Evolutionary conservation across 805 yeast genomes (phyloP).

Genomic region (Myxozyma nipponensis): DNA sequence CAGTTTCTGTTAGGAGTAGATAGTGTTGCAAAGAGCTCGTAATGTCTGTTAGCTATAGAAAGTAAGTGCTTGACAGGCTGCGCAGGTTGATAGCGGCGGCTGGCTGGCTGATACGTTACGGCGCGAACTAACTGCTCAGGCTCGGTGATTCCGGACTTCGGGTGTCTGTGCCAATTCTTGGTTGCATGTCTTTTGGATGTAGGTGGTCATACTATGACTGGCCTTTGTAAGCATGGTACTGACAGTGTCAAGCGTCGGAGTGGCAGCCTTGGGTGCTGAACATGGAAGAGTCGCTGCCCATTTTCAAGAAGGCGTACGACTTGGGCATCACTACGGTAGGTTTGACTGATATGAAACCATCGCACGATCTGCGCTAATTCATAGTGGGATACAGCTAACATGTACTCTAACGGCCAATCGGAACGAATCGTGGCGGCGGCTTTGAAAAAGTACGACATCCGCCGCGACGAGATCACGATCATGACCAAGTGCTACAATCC

Average conservation of each 20-base stretch:
- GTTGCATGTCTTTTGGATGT: conserved; percentile 28
- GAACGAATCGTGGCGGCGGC: conserved; percentile 51
- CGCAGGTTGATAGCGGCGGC: no score
- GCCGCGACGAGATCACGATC: conserved; percentile 53
- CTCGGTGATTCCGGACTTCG: conserved; percentile 24
- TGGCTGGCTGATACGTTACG: no score
- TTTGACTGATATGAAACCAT: background rate
- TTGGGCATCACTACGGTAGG: conserved; percentile 41
- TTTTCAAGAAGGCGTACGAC: conserved; percentile 30
- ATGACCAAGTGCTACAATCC: conserved; percentile 43
- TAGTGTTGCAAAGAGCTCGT: no score
- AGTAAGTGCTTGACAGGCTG: no score
- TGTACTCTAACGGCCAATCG: conserved; percentile 45
- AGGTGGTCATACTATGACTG: background rate
- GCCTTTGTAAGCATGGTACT: no score
- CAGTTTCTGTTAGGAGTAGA: no score
- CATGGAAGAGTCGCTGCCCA: conserved; percentile 17
- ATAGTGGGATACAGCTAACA: conserved; percentile 44
- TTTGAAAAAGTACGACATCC: conserved; percentile 49
- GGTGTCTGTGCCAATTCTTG: conserved; percentile 24
- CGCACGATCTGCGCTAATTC: background rate
- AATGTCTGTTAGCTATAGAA: no score
- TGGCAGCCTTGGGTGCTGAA: conserved; percentile 26
- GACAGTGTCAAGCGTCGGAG: conserved; percentile 19
- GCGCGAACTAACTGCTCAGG: conserved; percentile 7